These are phyloP conservation scores for Magnolia kwangsiensis DNA, from an alignment of 164 flowering plant species.

Conservation along the genomic window DNA sequence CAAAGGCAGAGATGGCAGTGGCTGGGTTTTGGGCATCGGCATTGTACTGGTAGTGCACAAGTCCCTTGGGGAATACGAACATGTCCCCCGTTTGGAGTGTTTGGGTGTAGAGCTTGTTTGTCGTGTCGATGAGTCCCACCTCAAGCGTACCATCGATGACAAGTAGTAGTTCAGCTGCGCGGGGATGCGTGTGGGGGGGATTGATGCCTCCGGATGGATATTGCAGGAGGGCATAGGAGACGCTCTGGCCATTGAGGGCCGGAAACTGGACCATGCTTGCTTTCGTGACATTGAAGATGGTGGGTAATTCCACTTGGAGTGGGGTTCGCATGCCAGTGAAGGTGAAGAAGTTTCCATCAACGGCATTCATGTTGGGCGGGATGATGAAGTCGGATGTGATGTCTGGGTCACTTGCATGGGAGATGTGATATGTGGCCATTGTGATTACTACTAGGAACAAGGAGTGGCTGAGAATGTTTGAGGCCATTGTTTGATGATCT, in stretches of 20 bases:
- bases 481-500: slow-evolving; percentile 2
- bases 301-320: background rate
- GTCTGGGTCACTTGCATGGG: slow-evolving; percentile 24
- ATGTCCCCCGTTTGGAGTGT: slow-evolving; percentile 22
- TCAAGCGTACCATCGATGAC: slow-evolving; percentile 18
- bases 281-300: slow-evolving; percentile 24
- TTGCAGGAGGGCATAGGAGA: slow-evolving; percentile 24
- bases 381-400: slow-evolving; percentile 20
- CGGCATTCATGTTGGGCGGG: slow-evolving; percentile 9
- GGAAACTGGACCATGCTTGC: slow-evolving; percentile 30
- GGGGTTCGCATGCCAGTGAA: slow-evolving; percentile 22
- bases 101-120: slow-evolving; percentile 24
- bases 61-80: slow-evolving; percentile 30
- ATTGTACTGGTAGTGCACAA: slow-evolving; percentile 18
- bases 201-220: slow-evolving; percentile 23
- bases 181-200: slow-evolving; percentile 36
- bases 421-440: background rate
- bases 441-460: slow-evolving; percentile 7
- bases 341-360: slow-evolving; percentile 27
- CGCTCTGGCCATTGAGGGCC: slow-evolving; percentile 32
- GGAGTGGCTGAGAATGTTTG: slow-evolving; percentile 5
- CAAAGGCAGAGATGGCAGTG: slow-evolving; percentile 14
- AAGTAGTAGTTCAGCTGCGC: slow-evolving; percentile 32
- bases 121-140: slow-evolving; percentile 25
- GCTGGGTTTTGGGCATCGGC: slow-evolving; percentile 9